Evolutionary conservation across 2,329 filamentous ascomycete species (phyloP), one percentile per base, ranked within the genome.

Genomic region (Knufia petricola): DNA sequence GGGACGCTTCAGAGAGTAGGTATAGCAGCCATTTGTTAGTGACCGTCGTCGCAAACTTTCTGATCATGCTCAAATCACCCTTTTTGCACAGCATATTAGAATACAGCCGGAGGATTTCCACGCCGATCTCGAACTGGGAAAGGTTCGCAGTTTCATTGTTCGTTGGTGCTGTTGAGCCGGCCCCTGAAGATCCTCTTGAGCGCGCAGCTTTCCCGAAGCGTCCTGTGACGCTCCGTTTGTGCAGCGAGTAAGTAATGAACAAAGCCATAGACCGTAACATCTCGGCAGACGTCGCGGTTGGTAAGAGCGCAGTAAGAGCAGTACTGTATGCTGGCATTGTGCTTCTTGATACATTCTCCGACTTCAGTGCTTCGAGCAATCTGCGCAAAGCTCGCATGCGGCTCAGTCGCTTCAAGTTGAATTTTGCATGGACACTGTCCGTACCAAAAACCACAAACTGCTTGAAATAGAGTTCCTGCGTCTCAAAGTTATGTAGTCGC

Each of bases 1-100:
- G 76, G 51, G 96, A 85, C 52, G 86, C 80, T 62, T 95, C 89
- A 6, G 87, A 87, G 44, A 96, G 75, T 12, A 98, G 77, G 64
- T 95, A 94, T 12, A 98, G 70, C 12, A 95, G 76, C 89, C 89
- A 95, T 83, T 95, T 95, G 58, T 94, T 95, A 19, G 90, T 95
- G 7, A 98, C 90, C 1, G 90, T 94, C 61, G 84, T 85, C 3
- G 88, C 87, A 70, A 98, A 96, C 59, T 88, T 92, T 61, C 82
- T 80, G 49, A 95, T 84, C 52, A 84, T 81, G 12, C 71, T 71
- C 8, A 76, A 68, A 55, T 82, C 87, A 19, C 76, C 76, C 58
- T 79, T 79, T 52, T 86, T 81, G 59, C 88, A 95, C 8, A 95
- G 71, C 9, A 95, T 73, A 21, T 81, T 76, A 6, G 84, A 77